A percentile compares a stretch with the other conserved stretches of the same genome.
These are phyloP conservation scores for Dictyostelium discoideum DNA, from an alignment of 78 protist species.

Conservation along the genomic window DNA sequence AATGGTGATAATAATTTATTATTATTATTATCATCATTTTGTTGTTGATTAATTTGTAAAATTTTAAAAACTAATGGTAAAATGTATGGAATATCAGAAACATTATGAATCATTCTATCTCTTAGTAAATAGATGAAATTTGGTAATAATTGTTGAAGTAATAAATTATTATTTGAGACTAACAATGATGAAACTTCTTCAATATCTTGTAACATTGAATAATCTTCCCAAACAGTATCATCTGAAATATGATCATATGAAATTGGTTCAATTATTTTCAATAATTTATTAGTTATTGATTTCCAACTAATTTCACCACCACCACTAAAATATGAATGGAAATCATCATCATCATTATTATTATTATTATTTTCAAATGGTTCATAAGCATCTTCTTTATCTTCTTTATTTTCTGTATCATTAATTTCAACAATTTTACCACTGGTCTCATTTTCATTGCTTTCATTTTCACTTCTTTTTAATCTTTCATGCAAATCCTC, in stretches of 20 bases:
- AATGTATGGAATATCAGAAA: constrained; percentile 25
- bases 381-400: constrained; percentile 1
- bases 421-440: background rate
- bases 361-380: background rate
- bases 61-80: constrained; percentile 28
- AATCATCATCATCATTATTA: background rate
- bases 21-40: background rate
- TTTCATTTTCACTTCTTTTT: background rate
- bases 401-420: background rate
- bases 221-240: constrained; percentile 63
- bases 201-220: constrained; percentile 48
- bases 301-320: background rate
- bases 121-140: constrained; percentile 38
- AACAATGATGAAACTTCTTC: background rate
- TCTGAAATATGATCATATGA: constrained; percentile 39
- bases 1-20: constrained; percentile 21
- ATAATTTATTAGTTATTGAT: background rate
- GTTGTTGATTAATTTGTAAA: background rate
- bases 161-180: background rate
- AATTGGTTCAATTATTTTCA: constrained; percentile 4
- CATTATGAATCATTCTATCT: constrained; percentile 53
- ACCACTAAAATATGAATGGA: background rate
- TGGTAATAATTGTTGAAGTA: constrained; percentile 12
- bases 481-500: background rate
- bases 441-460: background rate